A percentile compares a stretch with the other conserved stretches of the same genome.
These are phyloP conservation scores for Phylloboletellus chloephorus DNA, from an alignment of 1,284 basidiomycete species.

Conservation along the genomic window DNA sequence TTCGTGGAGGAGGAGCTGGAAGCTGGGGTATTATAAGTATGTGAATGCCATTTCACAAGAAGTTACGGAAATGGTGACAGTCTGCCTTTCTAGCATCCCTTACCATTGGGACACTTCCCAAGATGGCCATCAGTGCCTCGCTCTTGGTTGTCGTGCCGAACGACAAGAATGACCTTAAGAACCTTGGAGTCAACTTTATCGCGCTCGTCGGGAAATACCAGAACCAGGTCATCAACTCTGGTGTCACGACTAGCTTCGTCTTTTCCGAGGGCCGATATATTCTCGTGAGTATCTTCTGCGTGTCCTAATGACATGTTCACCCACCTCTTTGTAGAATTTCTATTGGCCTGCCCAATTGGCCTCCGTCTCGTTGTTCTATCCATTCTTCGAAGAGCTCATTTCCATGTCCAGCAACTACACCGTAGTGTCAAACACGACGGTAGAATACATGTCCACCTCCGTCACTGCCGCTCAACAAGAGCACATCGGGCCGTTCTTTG, in stretches of 20 bases:
- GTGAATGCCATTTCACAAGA: not conserved
- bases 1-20: conserved; percentile 17
- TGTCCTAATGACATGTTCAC: too few species aligned
- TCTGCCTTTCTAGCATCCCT: conserved; percentile 9
- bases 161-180: conserved; percentile 1
- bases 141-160: conserved; percentile 12
- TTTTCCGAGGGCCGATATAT: not conserved
- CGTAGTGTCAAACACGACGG: conserved; percentile 9
- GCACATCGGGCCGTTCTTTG: conserved; percentile 8
- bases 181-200: conserved; percentile 13
- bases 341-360: conserved; percentile 8
- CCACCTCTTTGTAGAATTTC: too few species aligned
- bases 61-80: not conserved
- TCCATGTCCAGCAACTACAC: conserved; percentile 9
- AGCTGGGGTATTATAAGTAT: conserved; percentile 20
- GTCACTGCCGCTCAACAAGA: conserved; percentile 3
- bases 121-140: conserved; percentile 3
- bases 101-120: conserved; percentile 8
- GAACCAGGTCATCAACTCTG: conserved; percentile 10
- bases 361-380: conserved; percentile 2
- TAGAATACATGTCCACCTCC: conserved; percentile 4
- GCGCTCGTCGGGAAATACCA: conserved; percentile 10
- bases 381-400: conserved; percentile 18
- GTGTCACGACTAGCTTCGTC: conserved; percentile 3
- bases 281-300: conserved; percentile 9